Evolutionary conservation across 2,329 filamentous ascomycete species (phyloP).

Genomic region (Phaeosphaeria sp.): DNA sequence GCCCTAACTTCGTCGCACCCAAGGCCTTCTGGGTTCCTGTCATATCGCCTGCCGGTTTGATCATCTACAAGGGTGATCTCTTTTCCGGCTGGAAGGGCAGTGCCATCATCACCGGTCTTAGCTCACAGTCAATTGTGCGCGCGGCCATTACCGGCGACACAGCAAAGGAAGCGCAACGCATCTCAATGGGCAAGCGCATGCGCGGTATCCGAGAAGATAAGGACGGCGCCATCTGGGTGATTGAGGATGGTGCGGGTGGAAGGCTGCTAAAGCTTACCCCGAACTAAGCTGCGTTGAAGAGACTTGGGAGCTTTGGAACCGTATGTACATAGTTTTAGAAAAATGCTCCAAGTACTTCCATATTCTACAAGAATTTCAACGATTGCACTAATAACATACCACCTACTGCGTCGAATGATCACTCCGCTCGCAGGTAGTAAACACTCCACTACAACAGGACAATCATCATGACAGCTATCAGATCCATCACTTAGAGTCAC

Average conservation of each 20-base stretch:
- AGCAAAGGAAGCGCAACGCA: conserved; percentile 22
- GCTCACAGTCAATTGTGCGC: conserved; percentile 18
- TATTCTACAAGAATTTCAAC: not conserved
- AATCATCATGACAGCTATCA: too few species aligned
- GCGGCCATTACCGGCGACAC: conserved; percentile 21
- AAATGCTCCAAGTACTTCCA: not conserved
- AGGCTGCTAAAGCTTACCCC: conserved; percentile 24
- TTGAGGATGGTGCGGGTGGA: conserved; percentile 18
- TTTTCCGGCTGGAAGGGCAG: conserved; percentile 25
- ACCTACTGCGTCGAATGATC: too few species aligned
- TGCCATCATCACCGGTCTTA: conserved; percentile 21
- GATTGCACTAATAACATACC: too few species aligned
- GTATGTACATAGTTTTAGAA: not conserved
- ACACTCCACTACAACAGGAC: too few species aligned
- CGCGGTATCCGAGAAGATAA: conserved; percentile 24
- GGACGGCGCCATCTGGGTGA: conserved; percentile 23
- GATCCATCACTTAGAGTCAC: too few species aligned
- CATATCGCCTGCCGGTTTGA: conserved; percentile 22
- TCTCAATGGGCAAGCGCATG: conserved; percentile 27
- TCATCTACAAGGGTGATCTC: conserved; percentile 25
- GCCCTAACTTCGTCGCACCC: conserved; percentile 17
- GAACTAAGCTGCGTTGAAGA: conserved; percentile 3
- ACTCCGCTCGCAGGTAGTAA: too few species aligned
- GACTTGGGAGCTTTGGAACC: not conserved
- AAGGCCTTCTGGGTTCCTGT: conserved; percentile 24